These are phyloP conservation scores for Polyporus tsugae DNA, from an alignment of 1,284 basidiomycete genomes.

Conservation along the genomic window DNA sequence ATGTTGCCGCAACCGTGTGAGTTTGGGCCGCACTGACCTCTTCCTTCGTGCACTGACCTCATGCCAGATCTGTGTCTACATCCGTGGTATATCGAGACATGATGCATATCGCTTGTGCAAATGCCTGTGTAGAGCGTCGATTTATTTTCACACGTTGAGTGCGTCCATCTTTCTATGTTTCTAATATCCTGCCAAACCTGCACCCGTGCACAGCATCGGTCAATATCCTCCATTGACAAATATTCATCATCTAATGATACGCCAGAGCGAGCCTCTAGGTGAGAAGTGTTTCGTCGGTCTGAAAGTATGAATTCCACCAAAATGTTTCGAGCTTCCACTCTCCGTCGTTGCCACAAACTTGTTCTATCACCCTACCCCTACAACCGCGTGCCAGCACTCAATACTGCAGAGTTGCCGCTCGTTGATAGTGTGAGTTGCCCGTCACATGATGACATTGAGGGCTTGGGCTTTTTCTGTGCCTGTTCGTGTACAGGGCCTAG, in stretches of 20 bases:
- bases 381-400: background rate
- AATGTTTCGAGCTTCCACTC: too few species aligned
- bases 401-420: background rate
- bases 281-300: background rate
- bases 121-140: background rate
- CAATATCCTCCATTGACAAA: background rate
- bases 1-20: background rate
- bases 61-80: background rate
- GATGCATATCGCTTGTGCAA: background rate
- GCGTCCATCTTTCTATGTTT: background rate
- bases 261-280: background rate
- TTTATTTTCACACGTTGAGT: background rate
- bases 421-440: background rate
- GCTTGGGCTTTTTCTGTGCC: background rate
- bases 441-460: background rate
- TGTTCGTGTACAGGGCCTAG: background rate
- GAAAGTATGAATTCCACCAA: background rate
- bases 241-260: background rate
- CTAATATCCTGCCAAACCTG: background rate
- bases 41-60: background rate
- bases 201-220: background rate
- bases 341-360: too few species aligned
- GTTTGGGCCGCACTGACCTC: background rate
- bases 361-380: background rate
- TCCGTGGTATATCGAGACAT: background rate